phyloP scores from a whole-genome alignment of 345 rosid genomes.

The Cardiospermum halicacabum region DNA sequence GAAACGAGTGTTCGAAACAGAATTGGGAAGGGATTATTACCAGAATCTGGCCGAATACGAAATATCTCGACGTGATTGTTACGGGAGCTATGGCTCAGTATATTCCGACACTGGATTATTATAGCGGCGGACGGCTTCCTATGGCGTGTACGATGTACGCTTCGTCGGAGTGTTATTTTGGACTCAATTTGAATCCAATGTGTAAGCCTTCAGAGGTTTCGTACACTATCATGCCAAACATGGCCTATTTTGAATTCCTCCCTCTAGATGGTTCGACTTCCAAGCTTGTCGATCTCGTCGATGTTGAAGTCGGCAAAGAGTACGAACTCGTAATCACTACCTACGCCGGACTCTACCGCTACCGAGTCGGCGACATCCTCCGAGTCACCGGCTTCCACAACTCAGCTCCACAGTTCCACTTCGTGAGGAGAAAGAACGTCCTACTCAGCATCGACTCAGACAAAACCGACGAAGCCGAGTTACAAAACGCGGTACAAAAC shows the following conservation, averaged over 20 bases:
- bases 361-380: slow-evolving; percentile 93
- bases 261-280: slow-evolving; percentile 45
- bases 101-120: slow-evolving; percentile 87
- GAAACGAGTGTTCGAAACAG: slow-evolving; percentile 40
- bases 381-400: slow-evolving; percentile 89
- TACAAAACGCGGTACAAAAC: slow-evolving; percentile 70
- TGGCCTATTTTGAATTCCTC: slow-evolving; percentile 90
- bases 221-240: slow-evolving; percentile 91
- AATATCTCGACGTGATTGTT: slow-evolving; percentile 85
- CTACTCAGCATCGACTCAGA: slow-evolving; percentile 84
- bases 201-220: slow-evolving; percentile 77
- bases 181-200: slow-evolving; percentile 86
- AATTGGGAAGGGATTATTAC: slow-evolving; percentile 77
- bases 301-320: slow-evolving; percentile 78
- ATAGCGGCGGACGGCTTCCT: slow-evolving; percentile 77
- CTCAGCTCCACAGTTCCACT: slow-evolving; percentile 86
- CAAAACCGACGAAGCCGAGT: slow-evolving; percentile 91
- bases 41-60: slow-evolving; percentile 84
- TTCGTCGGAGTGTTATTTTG: slow-evolving; percentile 92
- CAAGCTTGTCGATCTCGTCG: slow-evolving; percentile 55
- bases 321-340: slow-evolving; percentile 91
- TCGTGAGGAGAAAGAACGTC: slow-evolving; percentile 80
- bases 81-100: slow-evolving; percentile 99
- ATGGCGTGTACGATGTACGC: slow-evolving; percentile 96
- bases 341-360: slow-evolving; percentile 74